These are phyloP conservation scores for Elsinoe batatas DNA, from an alignment of 2,329 filamentous ascomycete genomes.

Conservation along the genomic window DNA sequence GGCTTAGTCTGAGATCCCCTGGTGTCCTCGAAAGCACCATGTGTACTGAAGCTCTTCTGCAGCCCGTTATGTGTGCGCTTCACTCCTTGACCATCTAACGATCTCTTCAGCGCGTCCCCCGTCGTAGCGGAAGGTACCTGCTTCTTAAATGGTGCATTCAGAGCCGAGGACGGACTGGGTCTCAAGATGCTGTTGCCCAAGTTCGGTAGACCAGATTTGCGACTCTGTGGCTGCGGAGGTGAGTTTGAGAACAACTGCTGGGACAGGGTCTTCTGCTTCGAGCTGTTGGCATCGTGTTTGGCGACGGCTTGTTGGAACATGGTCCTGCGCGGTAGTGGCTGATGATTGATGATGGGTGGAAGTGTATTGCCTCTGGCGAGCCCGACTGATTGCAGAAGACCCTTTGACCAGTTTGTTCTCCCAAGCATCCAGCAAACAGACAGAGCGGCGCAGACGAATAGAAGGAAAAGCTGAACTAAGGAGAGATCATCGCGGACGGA, in stretches of 20 bases:
- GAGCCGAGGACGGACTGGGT: conserved; percentile 21
- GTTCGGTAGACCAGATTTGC: conserved; percentile 26
- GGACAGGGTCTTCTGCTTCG: conserved; percentile 22
- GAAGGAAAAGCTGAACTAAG: background rate
- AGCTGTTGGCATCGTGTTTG: conserved; percentile 17
- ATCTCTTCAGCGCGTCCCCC: background rate
- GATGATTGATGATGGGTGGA: background rate
- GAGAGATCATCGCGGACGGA: conserved; percentile 6
- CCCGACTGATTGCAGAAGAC: conserved; percentile 12
- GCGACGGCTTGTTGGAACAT: conserved; percentile 12
- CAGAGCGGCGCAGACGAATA: background rate
- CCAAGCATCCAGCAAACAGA: conserved; percentile 9
- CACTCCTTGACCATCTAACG: conserved; percentile 22
- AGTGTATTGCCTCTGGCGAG: background rate
- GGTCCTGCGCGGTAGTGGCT: background rate
- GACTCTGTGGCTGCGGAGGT: conserved; percentile 40
- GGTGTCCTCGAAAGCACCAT: conserved; percentile 30
- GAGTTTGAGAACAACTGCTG: conserved; percentile 53
- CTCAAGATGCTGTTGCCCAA: conserved; percentile 28
- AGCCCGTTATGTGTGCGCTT: conserved; percentile 40
- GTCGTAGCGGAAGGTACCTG: conserved; percentile 13
- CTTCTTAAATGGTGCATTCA: conserved; percentile 20
- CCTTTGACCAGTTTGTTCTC: conserved; percentile 3
- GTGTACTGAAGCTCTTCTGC: conserved; percentile 32
- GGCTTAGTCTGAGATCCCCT: conserved; percentile 22